Evolutionary conservation across 805 yeast species (phyloP).

Genomic region (Grigorovia jiainica): DNA sequence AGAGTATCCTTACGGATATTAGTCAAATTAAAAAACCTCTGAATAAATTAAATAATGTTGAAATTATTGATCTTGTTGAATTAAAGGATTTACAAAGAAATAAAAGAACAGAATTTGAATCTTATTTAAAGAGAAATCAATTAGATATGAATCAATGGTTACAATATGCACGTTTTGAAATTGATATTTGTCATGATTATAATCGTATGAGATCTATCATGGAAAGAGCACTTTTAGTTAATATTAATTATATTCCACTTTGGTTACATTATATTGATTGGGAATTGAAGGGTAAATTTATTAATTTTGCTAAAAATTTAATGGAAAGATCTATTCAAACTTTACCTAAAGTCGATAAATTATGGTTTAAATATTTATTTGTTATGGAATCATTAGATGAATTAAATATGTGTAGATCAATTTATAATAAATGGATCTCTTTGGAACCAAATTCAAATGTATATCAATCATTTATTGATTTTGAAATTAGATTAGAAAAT

Average conservation of each 20-base stretch:
- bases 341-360: constrained; percentile 71
- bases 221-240: constrained; percentile 78
- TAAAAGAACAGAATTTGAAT: constrained; percentile 75
- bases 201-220: constrained; percentile 76
- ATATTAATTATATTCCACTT: constrained; percentile 64
- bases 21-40: constrained; percentile 34
- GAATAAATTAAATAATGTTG: constrained; percentile 27
- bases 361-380: constrained; percentile 78
- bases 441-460: constrained; percentile 65
- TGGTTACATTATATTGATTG: constrained; percentile 80
- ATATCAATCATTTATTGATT: constrained; percentile 66
- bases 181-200: constrained; percentile 64
- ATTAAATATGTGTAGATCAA: constrained; percentile 45
- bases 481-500: constrained; percentile 61
- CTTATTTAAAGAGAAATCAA: constrained; percentile 76
- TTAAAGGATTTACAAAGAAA: constrained; percentile 63
- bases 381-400: constrained; percentile 74
- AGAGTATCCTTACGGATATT: constrained; percentile 54
- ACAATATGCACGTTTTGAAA: constrained; percentile 82
- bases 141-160: constrained; percentile 83
- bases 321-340: constrained; percentile 66
- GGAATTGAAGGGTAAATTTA: constrained; percentile 61
- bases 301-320: constrained; percentile 83
- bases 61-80: constrained; percentile 70
- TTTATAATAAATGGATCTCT: constrained; percentile 71